These are phyloP conservation scores for Pyrrhoderma noxium DNA, from an alignment of 1,284 basidiomycete species.

Conservation along the genomic window DNA sequence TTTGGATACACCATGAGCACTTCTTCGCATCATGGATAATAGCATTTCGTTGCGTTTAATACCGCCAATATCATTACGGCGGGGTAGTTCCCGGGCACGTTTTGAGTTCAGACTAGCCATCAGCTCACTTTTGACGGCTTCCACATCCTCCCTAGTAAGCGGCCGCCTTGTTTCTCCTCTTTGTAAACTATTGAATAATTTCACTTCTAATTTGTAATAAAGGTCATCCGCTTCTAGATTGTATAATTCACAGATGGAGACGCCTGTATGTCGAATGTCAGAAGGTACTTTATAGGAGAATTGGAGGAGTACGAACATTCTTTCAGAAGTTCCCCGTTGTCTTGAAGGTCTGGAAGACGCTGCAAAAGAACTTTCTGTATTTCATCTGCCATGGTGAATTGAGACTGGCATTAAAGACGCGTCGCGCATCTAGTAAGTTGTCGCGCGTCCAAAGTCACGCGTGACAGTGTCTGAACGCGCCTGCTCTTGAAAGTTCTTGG, in stretches of 20 bases:
- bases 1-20: slow-evolving; percentile 12
- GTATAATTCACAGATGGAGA: slow-evolving; percentile 59
- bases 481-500: too few species aligned
- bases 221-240: slow-evolving; percentile 48
- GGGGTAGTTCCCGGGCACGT: slow-evolving; percentile 31
- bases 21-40: slow-evolving; percentile 19
- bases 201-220: slow-evolving; percentile 67
- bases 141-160: slow-evolving; percentile 44
- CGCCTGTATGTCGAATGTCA: slow-evolving; percentile 35
- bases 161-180: slow-evolving; percentile 29
- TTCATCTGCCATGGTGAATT: not conserved
- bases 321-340: slow-evolving; percentile 18
- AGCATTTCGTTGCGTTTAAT: slow-evolving; percentile 20
- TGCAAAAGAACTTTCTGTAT: slow-evolving; percentile 12
- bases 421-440: not conserved
- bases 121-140: slow-evolving; percentile 46
- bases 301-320: slow-evolving; percentile 20
- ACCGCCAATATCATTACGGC: slow-evolving; percentile 21
- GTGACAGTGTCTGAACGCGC: not conserved
- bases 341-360: slow-evolving; percentile 9
- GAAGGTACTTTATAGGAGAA: not conserved
- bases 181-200: slow-evolving; percentile 33
- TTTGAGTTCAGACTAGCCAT: slow-evolving; percentile 43
- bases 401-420: not conserved
- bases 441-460: slow-evolving; percentile 4